These are phyloP conservation scores for Kwoniella shandongensis DNA, from an alignment of 768 basidiomycete species.

Conservation along the genomic window DNA sequence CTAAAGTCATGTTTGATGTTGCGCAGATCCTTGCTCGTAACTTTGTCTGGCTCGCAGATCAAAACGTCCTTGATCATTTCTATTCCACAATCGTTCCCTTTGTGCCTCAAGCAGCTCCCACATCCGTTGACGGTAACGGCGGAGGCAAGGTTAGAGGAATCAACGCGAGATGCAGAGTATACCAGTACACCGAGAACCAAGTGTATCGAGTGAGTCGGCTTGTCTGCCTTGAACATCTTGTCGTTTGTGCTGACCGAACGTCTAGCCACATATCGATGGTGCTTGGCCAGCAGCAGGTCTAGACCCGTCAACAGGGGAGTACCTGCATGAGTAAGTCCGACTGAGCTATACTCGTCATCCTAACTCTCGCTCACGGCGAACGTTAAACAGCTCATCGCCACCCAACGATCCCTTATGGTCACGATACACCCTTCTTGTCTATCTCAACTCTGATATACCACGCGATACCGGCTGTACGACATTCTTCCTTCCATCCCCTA, in stretches of 20 bases:
- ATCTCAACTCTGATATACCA: slow-evolving; percentile 57
- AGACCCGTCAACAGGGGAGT: slow-evolving; percentile 56
- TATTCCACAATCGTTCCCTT: slow-evolving; percentile 57
- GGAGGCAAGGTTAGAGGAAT: slow-evolving; percentile 58
- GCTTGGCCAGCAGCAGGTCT: slow-evolving; percentile 61
- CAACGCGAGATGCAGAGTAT: slow-evolving; percentile 60
- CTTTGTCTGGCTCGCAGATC: slow-evolving; percentile 62
- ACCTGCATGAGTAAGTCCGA: slow-evolving; percentile 59
- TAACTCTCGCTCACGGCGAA: too few species aligned
- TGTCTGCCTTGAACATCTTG: too few species aligned
- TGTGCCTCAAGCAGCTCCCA: slow-evolving; percentile 55
- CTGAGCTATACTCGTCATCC: neutral
- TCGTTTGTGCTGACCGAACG: slow-evolving; percentile 5
- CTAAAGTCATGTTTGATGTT: too few species aligned
- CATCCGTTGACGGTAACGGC: slow-evolving; percentile 32
- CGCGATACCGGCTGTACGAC: slow-evolving; percentile 58
- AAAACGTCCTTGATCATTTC: slow-evolving; percentile 55
- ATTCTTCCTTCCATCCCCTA: slow-evolving; percentile 60
- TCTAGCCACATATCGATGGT: slow-evolving; percentile 60
- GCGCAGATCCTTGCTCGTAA: slow-evolving; percentile 57
- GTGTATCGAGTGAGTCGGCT: slow-evolving; percentile 55
- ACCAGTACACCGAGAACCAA: slow-evolving; percentile 60
- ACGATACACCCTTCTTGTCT: slow-evolving; percentile 59
- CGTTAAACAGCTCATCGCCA: slow-evolving; percentile 43
- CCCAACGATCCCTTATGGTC: slow-evolving; percentile 58